Percentiles rank a stretch among this genome's conserved stretches.
These are phyloP conservation scores for Backusella sp. DNA, from an alignment of 192 early-diverging fungal genomes.

Conservation along the genomic window DNA sequence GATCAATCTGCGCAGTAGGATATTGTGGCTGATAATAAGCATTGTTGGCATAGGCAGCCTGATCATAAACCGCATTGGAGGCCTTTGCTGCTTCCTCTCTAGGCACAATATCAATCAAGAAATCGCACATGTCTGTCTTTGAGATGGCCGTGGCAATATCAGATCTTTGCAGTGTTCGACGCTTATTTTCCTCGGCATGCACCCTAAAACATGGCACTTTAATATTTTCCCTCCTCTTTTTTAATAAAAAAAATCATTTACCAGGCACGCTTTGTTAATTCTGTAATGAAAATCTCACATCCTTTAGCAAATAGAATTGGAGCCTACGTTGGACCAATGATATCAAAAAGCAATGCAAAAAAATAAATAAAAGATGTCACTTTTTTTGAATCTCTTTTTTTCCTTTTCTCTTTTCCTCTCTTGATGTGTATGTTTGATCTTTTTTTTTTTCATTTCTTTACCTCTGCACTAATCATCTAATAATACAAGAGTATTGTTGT, in stretches of 20 bases:
- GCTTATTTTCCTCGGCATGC: conserved; percentile 95
- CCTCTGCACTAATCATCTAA: conserved; percentile 65
- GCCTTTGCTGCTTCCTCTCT: conserved; percentile 65
- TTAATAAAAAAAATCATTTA: conserved; percentile 25
- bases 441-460: conserved; percentile 10
- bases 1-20: conserved; percentile 25
- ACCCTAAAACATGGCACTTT: conserved; percentile 50
- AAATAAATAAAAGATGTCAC: conserved; percentile 13
- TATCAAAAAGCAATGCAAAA: neutral
- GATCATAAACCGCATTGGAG: conserved; percentile 25
- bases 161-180: conserved; percentile 89
- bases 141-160: conserved; percentile 88
- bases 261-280: conserved; percentile 82
- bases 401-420: neutral
- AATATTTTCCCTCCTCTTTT: neutral
- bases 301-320: conserved; percentile 95
- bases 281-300: conserved; percentile 96
- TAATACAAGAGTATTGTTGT: neutral
- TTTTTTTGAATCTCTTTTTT: neutral
- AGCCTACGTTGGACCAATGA: conserved; percentile 77
- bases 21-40: conserved; percentile 4
- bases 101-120: conserved; percentile 96
- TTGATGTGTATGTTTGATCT: neutral
- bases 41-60: conserved; percentile 25
- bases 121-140: conserved; percentile 95